These are phyloP conservation scores for Akebia trifoliata DNA, from an alignment of 164 flowering plant genomes.

Conservation along the genomic window DNA sequence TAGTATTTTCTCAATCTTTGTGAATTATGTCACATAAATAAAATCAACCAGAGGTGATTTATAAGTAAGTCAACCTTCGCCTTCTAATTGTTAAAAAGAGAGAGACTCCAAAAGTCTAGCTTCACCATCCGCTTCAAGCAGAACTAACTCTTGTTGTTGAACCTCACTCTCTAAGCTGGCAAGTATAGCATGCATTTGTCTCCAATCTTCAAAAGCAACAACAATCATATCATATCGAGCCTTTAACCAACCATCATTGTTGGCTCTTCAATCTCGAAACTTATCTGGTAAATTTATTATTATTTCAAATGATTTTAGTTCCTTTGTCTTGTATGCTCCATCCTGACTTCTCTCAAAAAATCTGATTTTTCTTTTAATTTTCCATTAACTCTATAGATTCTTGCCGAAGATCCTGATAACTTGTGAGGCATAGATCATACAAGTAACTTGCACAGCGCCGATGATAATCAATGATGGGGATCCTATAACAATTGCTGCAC, in stretches of 20 bases:
- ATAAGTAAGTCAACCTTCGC: too few species aligned
- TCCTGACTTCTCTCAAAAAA: slow-evolving; percentile 25
- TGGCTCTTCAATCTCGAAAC: slow-evolving; percentile 65
- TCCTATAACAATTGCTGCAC: slow-evolving; percentile 78
- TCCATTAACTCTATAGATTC: slow-evolving; percentile 27
- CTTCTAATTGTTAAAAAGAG: too few species aligned
- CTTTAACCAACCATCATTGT: slow-evolving; percentile 68
- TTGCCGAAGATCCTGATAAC: slow-evolving; percentile 76
- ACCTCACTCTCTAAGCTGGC: too few species aligned
- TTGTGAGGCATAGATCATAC: slow-evolving; percentile 81
- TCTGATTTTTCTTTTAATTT: slow-evolving; percentile 23
- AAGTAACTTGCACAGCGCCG: slow-evolving; percentile 79
- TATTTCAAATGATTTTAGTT: slow-evolving; percentile 20
- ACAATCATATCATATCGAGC: too few species aligned
- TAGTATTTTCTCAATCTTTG: too few species aligned
- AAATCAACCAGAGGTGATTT: too few species aligned
- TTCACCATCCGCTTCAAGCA: too few species aligned
- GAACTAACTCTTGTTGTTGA: too few species aligned
- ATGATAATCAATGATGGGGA: slow-evolving; percentile 87
- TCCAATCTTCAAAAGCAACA: too few species aligned
- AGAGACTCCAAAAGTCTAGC: too few species aligned
- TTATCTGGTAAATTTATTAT: slow-evolving; percentile 27
- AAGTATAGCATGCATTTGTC: too few species aligned
- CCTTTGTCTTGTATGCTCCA: slow-evolving; percentile 17
- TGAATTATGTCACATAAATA: too few species aligned